Percentiles rank a stretch among this genome's conserved stretches.
Conservation (phyloP, 2,329 filamentous ascomycete genomes). For the Fusarium redolens region DNA sequence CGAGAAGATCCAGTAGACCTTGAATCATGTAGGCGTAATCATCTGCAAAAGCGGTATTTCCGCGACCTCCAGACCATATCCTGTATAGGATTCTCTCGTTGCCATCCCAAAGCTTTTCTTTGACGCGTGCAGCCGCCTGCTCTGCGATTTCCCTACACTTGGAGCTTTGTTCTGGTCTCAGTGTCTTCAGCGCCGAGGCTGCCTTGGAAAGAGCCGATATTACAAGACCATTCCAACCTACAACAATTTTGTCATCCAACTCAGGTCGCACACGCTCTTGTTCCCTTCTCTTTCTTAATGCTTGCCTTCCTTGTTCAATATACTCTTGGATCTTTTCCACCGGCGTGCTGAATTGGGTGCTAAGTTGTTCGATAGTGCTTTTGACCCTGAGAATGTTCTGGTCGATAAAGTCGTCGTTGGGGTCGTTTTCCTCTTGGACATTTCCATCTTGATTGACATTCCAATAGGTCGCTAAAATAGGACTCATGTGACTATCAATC, state of each 20-base stretch:
- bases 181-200: slow-evolving; percentile 71
- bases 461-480: slow-evolving; percentile 85
- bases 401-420: slow-evolving; percentile 93
- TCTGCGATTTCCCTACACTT: slow-evolving; percentile 74
- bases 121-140: slow-evolving; percentile 78
- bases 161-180: slow-evolving; percentile 67
- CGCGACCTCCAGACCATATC: slow-evolving; percentile 75
- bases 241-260: slow-evolving; percentile 88
- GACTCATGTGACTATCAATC: slow-evolving; percentile 67
- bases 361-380: slow-evolving; percentile 74
- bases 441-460: slow-evolving; percentile 88
- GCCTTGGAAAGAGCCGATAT: slow-evolving; percentile 85
- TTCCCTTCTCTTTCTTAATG: slow-evolving; percentile 77
- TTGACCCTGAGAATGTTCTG: slow-evolving; percentile 87
- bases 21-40: slow-evolving; percentile 93
- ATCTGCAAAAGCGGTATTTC: slow-evolving; percentile 83
- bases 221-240: slow-evolving; percentile 88
- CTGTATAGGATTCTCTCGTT: slow-evolving; percentile 73
- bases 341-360: slow-evolving; percentile 78
- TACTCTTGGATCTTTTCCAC: slow-evolving; percentile 75
- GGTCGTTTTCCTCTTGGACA: slow-evolving; percentile 82
- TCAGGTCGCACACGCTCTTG: slow-evolving; percentile 79
- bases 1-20: slow-evolving; percentile 85
- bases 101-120: slow-evolving; percentile 76
- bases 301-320: slow-evolving; percentile 73